phyloP scores from a whole-genome alignment of 1,139 yeast genomes.

The Waltiozyma sp. region DNA sequence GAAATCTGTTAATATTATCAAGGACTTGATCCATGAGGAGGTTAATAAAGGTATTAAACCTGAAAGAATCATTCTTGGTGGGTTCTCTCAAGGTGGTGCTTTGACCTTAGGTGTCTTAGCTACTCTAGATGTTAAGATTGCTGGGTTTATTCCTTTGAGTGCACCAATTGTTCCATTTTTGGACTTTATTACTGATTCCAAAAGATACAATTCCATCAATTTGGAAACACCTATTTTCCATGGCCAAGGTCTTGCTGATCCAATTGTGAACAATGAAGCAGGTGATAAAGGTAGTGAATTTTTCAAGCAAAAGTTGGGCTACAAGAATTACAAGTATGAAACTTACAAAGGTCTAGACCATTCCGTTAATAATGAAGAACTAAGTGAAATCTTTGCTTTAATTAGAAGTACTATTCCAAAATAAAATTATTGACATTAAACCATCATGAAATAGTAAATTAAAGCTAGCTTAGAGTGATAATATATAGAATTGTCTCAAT shows the following conservation, averaged over 20 bases:
- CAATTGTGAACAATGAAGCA: constrained; percentile 39
- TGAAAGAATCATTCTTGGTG: constrained; percentile 74
- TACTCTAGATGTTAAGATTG: constrained; percentile 48
- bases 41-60: constrained; percentile 52
- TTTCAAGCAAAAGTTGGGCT: constrained; percentile 34
- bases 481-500: too few relatives aligned
- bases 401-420: constrained; percentile 8
- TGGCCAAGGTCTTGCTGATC: constrained; percentile 80
- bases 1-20: constrained; percentile 42
- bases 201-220: constrained; percentile 17
- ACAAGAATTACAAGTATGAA: constrained; percentile 42
- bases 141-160: constrained; percentile 71
- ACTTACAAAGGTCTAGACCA: constrained; percentile 29
- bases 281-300: constrained; percentile 42
- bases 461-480: too few relatives aligned
- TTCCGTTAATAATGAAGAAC: constrained; percentile 12
- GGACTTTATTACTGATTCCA: constrained; percentile 29
- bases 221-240: constrained; percentile 68
- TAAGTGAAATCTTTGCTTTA: constrained; percentile 7
- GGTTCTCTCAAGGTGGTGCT: constrained; percentile 93
- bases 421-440: too few relatives aligned
- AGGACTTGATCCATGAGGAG: constrained; percentile 50
- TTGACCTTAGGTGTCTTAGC: constrained; percentile 49
- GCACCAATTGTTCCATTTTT: constrained; percentile 67
- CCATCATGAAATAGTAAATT: too few relatives aligned